Base-by-base conservation (phyloP, 2,329 filamentous ascomycete species). In the Coleophoma crateriformis region DNA sequence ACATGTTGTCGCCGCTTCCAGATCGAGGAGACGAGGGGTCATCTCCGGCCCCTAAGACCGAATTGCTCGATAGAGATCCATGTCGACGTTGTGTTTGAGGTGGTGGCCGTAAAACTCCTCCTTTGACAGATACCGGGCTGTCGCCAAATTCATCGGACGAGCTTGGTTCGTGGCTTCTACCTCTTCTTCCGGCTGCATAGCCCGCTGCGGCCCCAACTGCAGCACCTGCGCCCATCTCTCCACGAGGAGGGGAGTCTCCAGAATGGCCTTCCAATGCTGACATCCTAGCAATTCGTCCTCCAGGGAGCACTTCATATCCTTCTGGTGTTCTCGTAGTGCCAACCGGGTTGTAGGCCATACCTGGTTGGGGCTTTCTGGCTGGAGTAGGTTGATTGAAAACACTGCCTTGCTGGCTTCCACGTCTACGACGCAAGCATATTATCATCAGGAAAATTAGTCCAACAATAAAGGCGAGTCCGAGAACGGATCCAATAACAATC, bases 231-330 rank as follows among this genome's bases (percentile, higher is more conserved):
- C 34, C 51, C 4, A 47, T 47, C 19, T 39, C 41, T 17, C 49
- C 49, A 11, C 54, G 57, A 32, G 61, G 54, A 13, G 82, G 76
- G 3, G 82, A 81, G 19, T 82, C 78, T 50, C 77, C 81, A 1
- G 82, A 81, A 48, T 85, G 81, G 5, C 84, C 85, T 69, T 96
- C 92, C 47, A 99, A 70, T 33, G 94, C 94, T 37, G 92, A 91
- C 94, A 99, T 97, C 49, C 94, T 85, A 37, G 94, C 89, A 51
- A 99, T 94, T 54, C 94, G 85, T 32, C 90, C 90, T 40, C 90
- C 91, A 6, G 90, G 88, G 11, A 95, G 76, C 14, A 90, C 79
- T 59, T 90, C 86, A 56, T 88, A 87, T 38, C 81, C 84, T 56
- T 64, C 63, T 2, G 63, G 62, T 11, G 65, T 63, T 10, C 64